Conservation (phyloP, 768 basidiomycete species). For the Leccinellum albellum region DNA sequence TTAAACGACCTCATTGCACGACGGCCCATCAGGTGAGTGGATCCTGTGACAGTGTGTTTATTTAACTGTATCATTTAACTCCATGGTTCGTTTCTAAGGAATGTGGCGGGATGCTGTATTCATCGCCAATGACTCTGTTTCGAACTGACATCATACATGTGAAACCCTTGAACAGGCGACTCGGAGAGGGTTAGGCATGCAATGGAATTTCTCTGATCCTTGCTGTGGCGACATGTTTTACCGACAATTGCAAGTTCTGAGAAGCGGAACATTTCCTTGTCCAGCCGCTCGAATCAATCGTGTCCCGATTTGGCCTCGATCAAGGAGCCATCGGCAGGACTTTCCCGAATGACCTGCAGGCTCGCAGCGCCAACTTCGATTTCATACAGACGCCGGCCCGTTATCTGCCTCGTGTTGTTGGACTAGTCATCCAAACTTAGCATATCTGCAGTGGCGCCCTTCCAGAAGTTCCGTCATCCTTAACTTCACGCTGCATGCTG, state of each 20-base stretch:
- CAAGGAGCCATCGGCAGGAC: conserved; percentile 8
- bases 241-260: conserved; percentile 6
- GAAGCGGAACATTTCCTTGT: conserved; percentile 3
- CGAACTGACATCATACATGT: neutral
- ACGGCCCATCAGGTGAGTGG: neutral
- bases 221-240: conserved; percentile 1
- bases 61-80: neutral
- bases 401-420: conserved; percentile 27
- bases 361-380: conserved; percentile 10
- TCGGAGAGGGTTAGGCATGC: neutral
- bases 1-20: conserved; percentile 12
- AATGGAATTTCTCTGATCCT: neutral
- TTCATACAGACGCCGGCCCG: conserved; percentile 26
- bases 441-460: neutral
- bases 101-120: conserved; percentile 19
- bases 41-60: neutral
- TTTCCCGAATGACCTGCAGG: conserved; percentile 22
- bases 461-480: neutral
- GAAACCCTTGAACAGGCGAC: neutral
- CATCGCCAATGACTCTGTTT: neutral
- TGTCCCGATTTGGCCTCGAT: conserved; percentile 10
- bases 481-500: neutral
- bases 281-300: neutral
- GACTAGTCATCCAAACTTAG: neutral
- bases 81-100: neutral